Conservation (phyloP, 192 early-diverging fungal species). For the Linnemannia exigua region DNA sequence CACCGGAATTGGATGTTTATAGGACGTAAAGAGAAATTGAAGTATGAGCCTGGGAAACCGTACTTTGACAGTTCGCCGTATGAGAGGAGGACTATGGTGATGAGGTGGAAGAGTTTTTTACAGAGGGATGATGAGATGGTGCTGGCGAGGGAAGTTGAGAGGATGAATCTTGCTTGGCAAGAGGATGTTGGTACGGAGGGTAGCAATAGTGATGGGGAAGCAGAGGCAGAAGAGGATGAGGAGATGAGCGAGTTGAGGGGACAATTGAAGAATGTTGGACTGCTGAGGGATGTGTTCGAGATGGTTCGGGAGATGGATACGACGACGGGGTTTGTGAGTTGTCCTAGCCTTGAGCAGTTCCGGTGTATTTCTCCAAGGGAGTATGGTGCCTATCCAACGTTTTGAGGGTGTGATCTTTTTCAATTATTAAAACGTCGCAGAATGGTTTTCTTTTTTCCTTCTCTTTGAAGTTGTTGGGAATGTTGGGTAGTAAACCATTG, state of each 20-base stretch:
- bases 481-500: too few relatives aligned
- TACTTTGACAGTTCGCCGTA: background rate
- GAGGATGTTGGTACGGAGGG: background rate
- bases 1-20: background rate
- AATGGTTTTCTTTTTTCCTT: too few relatives aligned
- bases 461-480: too few relatives aligned
- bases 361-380: background rate
- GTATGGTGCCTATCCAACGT: background rate
- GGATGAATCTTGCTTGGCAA: background rate
- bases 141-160: background rate
- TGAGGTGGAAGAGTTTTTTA: background rate
- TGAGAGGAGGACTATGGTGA: background rate
- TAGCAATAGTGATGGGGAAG: constrained; percentile 3
- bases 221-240: constrained; percentile 16
- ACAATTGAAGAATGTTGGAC: constrained; percentile 25
- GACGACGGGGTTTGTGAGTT: background rate
- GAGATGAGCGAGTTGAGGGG: constrained; percentile 16
- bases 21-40: background rate
- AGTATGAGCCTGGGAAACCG: background rate
- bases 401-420: background rate
- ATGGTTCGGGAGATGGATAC: background rate
- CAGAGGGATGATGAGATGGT: background rate
- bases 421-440: too few relatives aligned
- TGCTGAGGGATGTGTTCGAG: background rate
- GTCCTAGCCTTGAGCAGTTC: background rate